Percentiles rank a stretch among this genome's conserved stretches.
phyloP scores from a whole-genome alignment of 768 basidiomycete genomes.

The Cyathus striatus region DNA sequence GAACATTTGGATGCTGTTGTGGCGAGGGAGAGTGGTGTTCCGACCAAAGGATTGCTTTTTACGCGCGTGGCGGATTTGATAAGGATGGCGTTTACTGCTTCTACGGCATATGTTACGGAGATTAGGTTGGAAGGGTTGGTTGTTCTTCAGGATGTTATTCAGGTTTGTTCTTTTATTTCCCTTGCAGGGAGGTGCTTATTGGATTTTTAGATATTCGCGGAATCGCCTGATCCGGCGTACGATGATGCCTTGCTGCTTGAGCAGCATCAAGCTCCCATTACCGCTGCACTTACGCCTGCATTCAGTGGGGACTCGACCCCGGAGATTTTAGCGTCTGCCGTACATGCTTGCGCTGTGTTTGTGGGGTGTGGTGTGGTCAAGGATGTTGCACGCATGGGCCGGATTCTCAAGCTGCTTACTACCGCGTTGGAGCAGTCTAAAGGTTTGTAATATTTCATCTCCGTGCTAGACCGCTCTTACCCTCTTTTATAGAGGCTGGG shows the following conservation, averaged over 20 bases:
- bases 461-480: neutral
- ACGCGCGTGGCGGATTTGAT: conserved; percentile 90
- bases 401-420: conserved; percentile 86
- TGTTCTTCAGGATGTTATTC: conserved; percentile 87
- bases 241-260: conserved; percentile 87
- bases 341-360: conserved; percentile 91
- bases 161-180: conserved; percentile 41
- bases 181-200: conserved; percentile 1
- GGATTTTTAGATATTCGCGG: conserved; percentile 70
- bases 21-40: conserved; percentile 57
- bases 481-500: conserved; percentile 56
- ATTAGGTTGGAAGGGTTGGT: conserved; percentile 88
- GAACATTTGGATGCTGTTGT: conserved; percentile 82
- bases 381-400: conserved; percentile 87
- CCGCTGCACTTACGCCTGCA: conserved; percentile 93
- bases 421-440: conserved; percentile 86
- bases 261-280: conserved; percentile 97
- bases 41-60: conserved; percentile 59
- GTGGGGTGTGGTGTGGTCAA: conserved; percentile 94
- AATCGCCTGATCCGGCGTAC: conserved; percentile 88
- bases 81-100: conserved; percentile 97
- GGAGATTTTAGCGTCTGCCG: conserved; percentile 88
- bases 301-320: conserved; percentile 95
- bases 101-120: conserved; percentile 93
- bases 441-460: conserved; percentile 40